Conservation (phyloP, 1,139 yeast species). For the Suhomyces guaymorum region DNA sequence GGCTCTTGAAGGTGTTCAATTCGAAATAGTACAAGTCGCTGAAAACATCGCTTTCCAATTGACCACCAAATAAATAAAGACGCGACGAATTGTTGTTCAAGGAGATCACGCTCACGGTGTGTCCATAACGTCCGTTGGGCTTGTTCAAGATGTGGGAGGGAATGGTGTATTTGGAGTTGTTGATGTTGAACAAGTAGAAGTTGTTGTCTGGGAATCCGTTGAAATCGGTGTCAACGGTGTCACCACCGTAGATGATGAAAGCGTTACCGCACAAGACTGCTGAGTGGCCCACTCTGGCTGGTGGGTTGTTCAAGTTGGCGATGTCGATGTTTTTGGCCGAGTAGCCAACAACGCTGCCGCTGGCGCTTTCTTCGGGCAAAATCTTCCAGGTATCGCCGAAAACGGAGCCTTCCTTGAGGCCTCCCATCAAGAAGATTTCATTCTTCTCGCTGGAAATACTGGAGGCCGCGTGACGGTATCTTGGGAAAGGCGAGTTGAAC, state of each 20-base stretch:
- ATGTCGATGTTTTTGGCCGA: constrained; percentile 65
- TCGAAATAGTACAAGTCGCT: constrained; percentile 87
- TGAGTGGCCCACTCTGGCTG: constrained; percentile 97
- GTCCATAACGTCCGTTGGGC: constrained; percentile 95
- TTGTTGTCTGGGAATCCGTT: constrained; percentile 85
- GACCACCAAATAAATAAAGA: constrained; percentile 92
- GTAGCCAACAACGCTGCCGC: constrained; percentile 33
- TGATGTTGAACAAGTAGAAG: constrained; percentile 84
- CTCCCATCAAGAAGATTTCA: constrained; percentile 90
- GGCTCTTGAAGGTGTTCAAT: constrained; percentile 80
- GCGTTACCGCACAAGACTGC: constrained; percentile 93
- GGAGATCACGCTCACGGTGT: constrained; percentile 65
- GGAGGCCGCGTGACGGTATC: constrained; percentile 90
- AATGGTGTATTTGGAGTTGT: constrained; percentile 86
- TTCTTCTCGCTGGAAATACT: constrained; percentile 75
- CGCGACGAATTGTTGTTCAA: constrained; percentile 67
- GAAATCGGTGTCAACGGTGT: constrained; percentile 81
- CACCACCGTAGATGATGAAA: constrained; percentile 94
- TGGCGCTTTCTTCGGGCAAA: constrained; percentile 42
- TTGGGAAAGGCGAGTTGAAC: constrained; percentile 83
- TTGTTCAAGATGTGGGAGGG: constrained; percentile 80
- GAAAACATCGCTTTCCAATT: constrained; percentile 82
- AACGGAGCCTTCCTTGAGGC: constrained; percentile 87
- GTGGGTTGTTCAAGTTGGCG: constrained; percentile 62
- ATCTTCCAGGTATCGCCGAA: constrained; percentile 94